phyloP scores from a whole-genome alignment of 371 early-diverging fungal genomes.

The Rhizopus microsporus region DNA sequence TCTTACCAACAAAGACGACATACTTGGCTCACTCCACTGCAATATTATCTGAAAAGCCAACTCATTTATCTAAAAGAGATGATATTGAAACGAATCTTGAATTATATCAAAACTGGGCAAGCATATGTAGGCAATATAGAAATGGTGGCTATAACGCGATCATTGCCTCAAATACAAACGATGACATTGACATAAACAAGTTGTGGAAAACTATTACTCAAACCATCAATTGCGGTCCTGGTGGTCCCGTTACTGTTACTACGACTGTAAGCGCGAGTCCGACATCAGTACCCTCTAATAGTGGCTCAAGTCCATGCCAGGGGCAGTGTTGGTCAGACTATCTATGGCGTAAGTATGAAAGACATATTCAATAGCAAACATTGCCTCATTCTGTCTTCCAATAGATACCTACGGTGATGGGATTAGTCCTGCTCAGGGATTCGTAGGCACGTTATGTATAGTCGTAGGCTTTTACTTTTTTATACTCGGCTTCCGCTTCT shows the following conservation, averaged over 20 bases:
- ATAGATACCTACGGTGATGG: slow-evolving; percentile 48
- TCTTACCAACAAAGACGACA: slow-evolving; percentile 12
- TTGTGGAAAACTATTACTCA: slow-evolving; percentile 39
- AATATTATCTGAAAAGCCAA: background rate
- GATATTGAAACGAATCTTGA: slow-evolving; percentile 27
- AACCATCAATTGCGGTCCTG: slow-evolving; percentile 41
- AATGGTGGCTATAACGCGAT: slow-evolving; percentile 13
- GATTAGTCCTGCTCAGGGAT: slow-evolving; percentile 43
- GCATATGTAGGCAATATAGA: slow-evolving; percentile 21
- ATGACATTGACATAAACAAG: slow-evolving; percentile 13
- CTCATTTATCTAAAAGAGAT: slow-evolving; percentile 25
- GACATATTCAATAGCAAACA: background rate
- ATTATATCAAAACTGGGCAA: slow-evolving; percentile 37
- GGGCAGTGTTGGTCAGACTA: slow-evolving; percentile 47
- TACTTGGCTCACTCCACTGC: background rate
- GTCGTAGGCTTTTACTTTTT: slow-evolving; percentile 42
- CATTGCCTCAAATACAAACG: slow-evolving; percentile 3
- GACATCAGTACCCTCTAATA: slow-evolving; percentile 4
- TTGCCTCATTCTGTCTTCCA: background rate
- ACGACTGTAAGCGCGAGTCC: slow-evolving; percentile 20
- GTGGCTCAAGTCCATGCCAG: slow-evolving; percentile 14
- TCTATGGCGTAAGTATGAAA: slow-evolving; percentile 39
- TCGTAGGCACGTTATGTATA: slow-evolving; percentile 42
- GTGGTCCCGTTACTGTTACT: slow-evolving; percentile 41
- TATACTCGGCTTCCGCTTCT: slow-evolving; percentile 45